phyloP scores from a whole-genome alignment of 2,329 filamentous ascomycete species.

The Aaosphaeria arxii region DNA sequence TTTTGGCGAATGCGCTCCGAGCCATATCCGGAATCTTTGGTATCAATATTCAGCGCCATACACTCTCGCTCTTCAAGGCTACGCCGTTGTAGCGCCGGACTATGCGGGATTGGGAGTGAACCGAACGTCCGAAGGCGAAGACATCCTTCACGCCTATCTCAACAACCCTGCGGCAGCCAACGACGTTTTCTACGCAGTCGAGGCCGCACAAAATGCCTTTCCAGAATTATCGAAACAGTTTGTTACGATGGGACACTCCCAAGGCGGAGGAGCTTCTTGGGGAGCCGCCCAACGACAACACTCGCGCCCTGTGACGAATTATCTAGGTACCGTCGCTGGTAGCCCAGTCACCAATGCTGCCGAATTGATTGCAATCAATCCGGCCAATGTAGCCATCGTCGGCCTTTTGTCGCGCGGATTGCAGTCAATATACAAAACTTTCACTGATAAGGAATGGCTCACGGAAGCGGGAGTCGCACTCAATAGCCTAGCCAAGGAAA shows the following conservation, averaged over 20 bases:
- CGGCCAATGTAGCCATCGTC: background rate
- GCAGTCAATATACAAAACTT: background rate
- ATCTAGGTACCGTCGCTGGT: conserved; percentile 3
- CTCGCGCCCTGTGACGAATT: conserved; percentile 2
- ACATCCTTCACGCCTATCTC: conserved; percentile 39
- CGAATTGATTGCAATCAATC: background rate
- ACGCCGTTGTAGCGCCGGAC: conserved; percentile 7
- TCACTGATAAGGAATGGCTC: background rate
- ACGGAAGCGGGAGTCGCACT: background rate
- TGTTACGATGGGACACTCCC: conserved; percentile 46
- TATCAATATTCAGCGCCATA: conserved; percentile 21
- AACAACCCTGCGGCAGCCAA: conserved; percentile 38
- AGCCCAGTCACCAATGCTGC: background rate
- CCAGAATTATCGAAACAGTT: conserved; percentile 37
- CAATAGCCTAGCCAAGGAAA: background rate
- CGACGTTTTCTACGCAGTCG: conserved; percentile 44
- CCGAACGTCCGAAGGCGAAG: conserved; percentile 23
- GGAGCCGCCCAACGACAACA: conserved; percentile 11
- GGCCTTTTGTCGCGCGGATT: background rate
- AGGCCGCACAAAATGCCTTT: conserved; percentile 44
- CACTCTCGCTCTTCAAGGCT: conserved; percentile 18
- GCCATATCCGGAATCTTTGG: conserved; percentile 21
- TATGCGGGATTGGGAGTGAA: conserved; percentile 17
- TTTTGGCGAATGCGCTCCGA: conserved; percentile 24
- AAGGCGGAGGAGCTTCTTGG: conserved; percentile 49